These are phyloP conservation scores for Vaccinium corymbosum DNA, from an alignment of 148 eudicot species.

Conservation along the genomic window DNA sequence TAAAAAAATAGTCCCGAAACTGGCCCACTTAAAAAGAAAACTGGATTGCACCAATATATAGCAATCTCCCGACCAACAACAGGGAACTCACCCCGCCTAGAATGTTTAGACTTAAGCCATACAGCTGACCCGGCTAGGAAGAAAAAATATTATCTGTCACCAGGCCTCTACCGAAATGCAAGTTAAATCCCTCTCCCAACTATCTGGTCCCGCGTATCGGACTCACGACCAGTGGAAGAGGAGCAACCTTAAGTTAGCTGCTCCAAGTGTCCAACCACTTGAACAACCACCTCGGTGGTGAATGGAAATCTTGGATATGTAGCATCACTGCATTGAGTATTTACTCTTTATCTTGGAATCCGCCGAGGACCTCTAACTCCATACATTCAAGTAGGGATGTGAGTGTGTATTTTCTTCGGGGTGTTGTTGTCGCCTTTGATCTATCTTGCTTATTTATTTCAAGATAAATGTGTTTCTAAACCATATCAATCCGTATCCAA, in stretches of 20 bases:
- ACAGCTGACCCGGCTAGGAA: not conserved
- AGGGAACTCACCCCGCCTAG: not conserved
- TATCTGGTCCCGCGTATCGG: not conserved
- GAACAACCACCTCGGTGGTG: not conserved
- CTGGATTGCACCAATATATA: too few species aligned
- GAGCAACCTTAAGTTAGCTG: not conserved
- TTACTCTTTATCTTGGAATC: too few species aligned
- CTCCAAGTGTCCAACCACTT: not conserved
- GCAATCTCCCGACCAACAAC: not conserved
- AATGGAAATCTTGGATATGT: too few species aligned
- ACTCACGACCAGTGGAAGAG: not conserved
- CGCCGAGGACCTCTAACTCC: too few species aligned
- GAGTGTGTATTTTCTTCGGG: too few species aligned
- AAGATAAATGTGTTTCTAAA: not conserved
- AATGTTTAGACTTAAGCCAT: not conserved
- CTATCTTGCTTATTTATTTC: not conserved
- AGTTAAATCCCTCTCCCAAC: not conserved
- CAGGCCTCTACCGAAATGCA: not conserved
- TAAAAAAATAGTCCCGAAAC: too few species aligned
- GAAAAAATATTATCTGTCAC: not conserved
- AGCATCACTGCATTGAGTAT: too few species aligned
- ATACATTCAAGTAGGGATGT: too few species aligned
- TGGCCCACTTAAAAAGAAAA: too few species aligned
- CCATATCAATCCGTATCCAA: not conserved
- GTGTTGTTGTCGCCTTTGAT: too few species aligned